Evolutionary conservation across 2,329 filamentous ascomycete species (phyloP).

Genomic region (Rachicladosporium sp.): DNA sequence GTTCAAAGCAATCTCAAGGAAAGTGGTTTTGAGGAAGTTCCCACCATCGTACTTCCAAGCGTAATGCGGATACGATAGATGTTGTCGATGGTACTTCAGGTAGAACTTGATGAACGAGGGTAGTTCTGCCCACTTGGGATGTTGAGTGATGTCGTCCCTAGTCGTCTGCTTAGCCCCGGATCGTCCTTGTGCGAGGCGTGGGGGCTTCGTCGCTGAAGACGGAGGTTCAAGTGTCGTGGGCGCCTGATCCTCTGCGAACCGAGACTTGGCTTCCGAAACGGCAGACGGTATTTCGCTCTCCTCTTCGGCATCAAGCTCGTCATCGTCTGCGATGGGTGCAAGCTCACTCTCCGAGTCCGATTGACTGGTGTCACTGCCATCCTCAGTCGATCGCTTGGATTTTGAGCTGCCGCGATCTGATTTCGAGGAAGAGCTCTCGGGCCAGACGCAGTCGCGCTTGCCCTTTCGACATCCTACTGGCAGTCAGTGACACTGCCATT

Average conservation of each 20-base stretch:
- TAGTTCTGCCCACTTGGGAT: constrained; percentile 18
- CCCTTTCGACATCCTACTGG: constrained; percentile 73
- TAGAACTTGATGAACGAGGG: constrained; percentile 61
- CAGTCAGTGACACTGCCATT: constrained; percentile 4
- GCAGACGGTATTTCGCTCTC: constrained; percentile 13
- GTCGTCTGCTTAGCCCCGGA: constrained; percentile 9
- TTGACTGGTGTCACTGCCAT: constrained; percentile 38
- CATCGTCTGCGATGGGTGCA: constrained; percentile 33
- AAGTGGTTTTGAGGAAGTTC: constrained; percentile 59
- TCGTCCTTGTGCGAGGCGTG: too few relatives aligned
- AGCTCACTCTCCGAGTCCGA: constrained; percentile 33
- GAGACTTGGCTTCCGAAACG: constrained; percentile 9
- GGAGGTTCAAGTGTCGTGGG: too few relatives aligned
- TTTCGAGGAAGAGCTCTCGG: constrained; percentile 44
- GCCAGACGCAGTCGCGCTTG: constrained; percentile 80
- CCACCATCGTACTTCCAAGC: constrained; percentile 58
- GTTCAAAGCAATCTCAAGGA: constrained; percentile 60
- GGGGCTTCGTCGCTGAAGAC: too few relatives aligned
- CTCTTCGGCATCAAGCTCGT: constrained; percentile 31
- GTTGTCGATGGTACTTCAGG: constrained; percentile 63
- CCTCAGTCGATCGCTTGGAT: constrained; percentile 30
- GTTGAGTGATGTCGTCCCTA: constrained; percentile 13
- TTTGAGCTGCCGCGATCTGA: constrained; percentile 35
- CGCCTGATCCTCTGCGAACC: too few relatives aligned
- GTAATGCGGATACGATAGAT: constrained; percentile 74